Percentiles rank a stretch among this genome's conserved stretches.
phyloP scores from a whole-genome alignment of 164 flowering plant species.

The Aristolochia californica region DNA sequence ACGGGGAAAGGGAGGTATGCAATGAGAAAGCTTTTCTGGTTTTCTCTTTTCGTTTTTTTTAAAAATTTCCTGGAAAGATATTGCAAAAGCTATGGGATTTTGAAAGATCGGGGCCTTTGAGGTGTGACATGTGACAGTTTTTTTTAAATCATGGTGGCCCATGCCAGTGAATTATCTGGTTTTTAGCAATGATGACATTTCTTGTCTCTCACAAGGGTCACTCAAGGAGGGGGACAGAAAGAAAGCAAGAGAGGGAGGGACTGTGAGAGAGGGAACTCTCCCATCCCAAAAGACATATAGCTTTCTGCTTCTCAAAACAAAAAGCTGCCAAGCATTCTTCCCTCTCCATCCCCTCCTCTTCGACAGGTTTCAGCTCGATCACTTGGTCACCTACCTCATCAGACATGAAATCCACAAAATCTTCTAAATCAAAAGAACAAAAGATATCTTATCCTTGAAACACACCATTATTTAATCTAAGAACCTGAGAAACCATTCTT shows the following conservation, averaged over 20 bases:
- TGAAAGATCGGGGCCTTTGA: conserved; percentile 21
- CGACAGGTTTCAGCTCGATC: too few species aligned
- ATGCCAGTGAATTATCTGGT: conserved; percentile 47
- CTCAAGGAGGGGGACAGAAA: conserved; percentile 1
- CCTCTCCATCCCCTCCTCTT: too few species aligned
- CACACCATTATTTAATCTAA: neutral
- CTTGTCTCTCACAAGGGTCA: conserved; percentile 5
- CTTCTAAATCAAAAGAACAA: too few species aligned
- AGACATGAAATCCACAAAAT: too few species aligned
- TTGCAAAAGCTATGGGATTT: conserved; percentile 21
- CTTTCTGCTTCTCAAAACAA: neutral
- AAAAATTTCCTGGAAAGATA: conserved; percentile 5
- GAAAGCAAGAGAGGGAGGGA: conserved; percentile 10
- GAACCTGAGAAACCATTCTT: neutral
- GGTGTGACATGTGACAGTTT: conserved; percentile 37
- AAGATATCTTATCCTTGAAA: neutral
- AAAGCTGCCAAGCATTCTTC: neutral
- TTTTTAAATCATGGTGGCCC: conserved; percentile 44
- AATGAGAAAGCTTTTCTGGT: neutral
- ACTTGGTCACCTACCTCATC: too few species aligned
- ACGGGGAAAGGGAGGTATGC: neutral
- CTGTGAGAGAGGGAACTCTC: neutral
- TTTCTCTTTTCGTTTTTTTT: conserved; percentile 1
- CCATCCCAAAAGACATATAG: neutral
- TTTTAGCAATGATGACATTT: conserved; percentile 36